These are phyloP conservation scores for Backusella luteola DNA, from an alignment of 192 early-diverging fungal genomes.

Conservation along the genomic window DNA sequence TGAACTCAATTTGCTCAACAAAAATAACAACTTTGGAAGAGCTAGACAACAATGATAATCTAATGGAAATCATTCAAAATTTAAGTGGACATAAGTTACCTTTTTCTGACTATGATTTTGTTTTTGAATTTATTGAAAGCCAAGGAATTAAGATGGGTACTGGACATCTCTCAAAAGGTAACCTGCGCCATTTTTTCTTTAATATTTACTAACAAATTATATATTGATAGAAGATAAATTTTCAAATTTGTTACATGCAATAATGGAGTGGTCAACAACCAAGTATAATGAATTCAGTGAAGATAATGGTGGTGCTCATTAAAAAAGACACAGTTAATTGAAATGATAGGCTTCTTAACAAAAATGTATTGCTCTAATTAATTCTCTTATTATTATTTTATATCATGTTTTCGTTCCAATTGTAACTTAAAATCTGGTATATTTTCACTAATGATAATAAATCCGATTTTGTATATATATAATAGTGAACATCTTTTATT, in stretches of 20 bases:
- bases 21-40: not conserved
- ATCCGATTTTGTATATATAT: too few relatives aligned
- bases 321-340: not conserved
- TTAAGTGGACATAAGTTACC: not conserved
- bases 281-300: not conserved
- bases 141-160: not conserved
- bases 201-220: not conserved
- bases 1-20: not conserved
- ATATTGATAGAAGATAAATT: not conserved
- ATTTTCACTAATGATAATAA: too few relatives aligned
- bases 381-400: not conserved
- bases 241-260: not conserved
- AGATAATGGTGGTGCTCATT: not conserved
- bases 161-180: not conserved
- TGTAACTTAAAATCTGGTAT: not conserved
- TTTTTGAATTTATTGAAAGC: not conserved
- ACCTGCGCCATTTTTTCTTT: not conserved
- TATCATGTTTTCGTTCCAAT: not conserved
- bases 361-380: not conserved
- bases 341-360: not conserved
- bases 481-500: too few relatives aligned
- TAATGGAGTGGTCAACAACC: not conserved
- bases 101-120: not conserved
- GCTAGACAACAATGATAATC: not conserved
- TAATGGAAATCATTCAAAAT: not conserved